Percentiles rank a stretch among this genome's conserved stretches.
Conservation (phyloP, 1,284 basidiomycete species). For the Schizopora paradoxa region DNA sequence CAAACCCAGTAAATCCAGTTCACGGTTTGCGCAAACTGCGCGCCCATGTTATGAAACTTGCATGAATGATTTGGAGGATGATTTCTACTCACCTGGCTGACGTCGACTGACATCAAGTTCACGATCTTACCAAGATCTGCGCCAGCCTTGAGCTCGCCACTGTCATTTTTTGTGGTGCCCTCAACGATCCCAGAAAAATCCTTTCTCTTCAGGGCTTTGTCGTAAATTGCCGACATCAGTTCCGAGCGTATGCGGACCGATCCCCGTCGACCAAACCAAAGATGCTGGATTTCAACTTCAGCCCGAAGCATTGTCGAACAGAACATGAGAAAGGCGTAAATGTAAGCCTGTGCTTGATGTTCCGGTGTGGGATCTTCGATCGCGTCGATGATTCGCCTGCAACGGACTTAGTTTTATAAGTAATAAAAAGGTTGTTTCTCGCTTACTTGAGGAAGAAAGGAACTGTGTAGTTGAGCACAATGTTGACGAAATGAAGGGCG, state of each 20-base stretch:
- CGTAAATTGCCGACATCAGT: conserved; percentile 81
- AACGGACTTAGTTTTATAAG: neutral
- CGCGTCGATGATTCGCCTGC: conserved; percentile 12
- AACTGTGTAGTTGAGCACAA: conserved; percentile 63
- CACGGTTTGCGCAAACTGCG: too few species aligned
- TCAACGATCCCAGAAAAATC: conserved; percentile 75
- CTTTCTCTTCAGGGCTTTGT: conserved; percentile 82
- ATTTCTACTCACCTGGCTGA: too few species aligned
- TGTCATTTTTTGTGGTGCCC: conserved; percentile 33
- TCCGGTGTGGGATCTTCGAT: conserved; percentile 31
- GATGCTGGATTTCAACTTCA: conserved; percentile 69
- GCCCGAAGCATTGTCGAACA: conserved; percentile 54
- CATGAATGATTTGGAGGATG: neutral
- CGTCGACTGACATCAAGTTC: conserved; percentile 62
- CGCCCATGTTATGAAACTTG: neutral
- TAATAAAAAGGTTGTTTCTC: neutral
- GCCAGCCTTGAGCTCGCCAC: conserved; percentile 58
- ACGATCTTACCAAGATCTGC: conserved; percentile 76
- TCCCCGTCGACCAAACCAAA: conserved; percentile 75
- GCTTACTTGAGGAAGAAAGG: conserved; percentile 63
- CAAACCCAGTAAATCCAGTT: too few species aligned
- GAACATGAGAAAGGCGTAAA: conserved; percentile 68
- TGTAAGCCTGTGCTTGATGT: conserved; percentile 54
- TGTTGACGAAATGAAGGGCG: conserved; percentile 53
- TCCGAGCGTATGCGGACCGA: conserved; percentile 64